Conservation (phyloP, 805 yeast species). For the Starmerella sirachaensis region DNA sequence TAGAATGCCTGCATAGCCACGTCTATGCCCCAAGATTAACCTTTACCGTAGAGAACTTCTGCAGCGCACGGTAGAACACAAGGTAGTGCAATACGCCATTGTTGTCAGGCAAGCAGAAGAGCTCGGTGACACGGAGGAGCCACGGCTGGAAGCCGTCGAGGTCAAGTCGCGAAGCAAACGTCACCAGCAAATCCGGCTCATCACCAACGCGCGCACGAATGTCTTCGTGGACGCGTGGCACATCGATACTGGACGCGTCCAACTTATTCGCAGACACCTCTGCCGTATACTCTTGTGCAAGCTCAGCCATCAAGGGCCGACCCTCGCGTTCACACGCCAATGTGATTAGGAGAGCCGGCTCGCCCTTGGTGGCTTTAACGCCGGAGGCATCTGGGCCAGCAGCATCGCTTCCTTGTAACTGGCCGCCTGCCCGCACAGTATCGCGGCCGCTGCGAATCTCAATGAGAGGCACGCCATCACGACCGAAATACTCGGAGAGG, state of each 20-base stretch:
- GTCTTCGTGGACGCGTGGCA: slow-evolving; percentile 51
- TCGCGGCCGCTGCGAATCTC: slow-evolving; percentile 7
- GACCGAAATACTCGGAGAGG: slow-evolving; percentile 50
- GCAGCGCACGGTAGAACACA: slow-evolving; percentile 47
- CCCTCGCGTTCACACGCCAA: slow-evolving; percentile 73
- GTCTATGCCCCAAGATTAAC: slow-evolving; percentile 72
- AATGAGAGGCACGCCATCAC: slow-evolving; percentile 36
- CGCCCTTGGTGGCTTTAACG: background rate
- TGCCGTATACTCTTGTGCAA: slow-evolving; percentile 76
- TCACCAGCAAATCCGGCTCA: slow-evolving; percentile 83
- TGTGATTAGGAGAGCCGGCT: slow-evolving; percentile 41
- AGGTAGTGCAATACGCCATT: slow-evolving; percentile 62
- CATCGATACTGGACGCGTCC: slow-evolving; percentile 52
- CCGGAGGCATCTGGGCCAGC: slow-evolving; percentile 1
- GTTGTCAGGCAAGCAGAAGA: slow-evolving; percentile 84
- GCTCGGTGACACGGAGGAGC: slow-evolving; percentile 85
- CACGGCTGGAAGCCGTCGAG: slow-evolving; percentile 96
- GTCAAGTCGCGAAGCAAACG: slow-evolving; percentile 78
- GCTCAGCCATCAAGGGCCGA: slow-evolving; percentile 74
- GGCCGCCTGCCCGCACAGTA: slow-evolving; percentile 2
- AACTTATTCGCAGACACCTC: slow-evolving; percentile 52
- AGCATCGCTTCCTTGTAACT: background rate
- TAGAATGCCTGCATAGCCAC: no score
- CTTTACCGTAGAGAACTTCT: slow-evolving; percentile 58
- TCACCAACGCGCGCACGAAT: slow-evolving; percentile 56